Conservation (phyloP, 2,329 filamentous ascomycete genomes). For the Neofusicoccum laricinum region DNA sequence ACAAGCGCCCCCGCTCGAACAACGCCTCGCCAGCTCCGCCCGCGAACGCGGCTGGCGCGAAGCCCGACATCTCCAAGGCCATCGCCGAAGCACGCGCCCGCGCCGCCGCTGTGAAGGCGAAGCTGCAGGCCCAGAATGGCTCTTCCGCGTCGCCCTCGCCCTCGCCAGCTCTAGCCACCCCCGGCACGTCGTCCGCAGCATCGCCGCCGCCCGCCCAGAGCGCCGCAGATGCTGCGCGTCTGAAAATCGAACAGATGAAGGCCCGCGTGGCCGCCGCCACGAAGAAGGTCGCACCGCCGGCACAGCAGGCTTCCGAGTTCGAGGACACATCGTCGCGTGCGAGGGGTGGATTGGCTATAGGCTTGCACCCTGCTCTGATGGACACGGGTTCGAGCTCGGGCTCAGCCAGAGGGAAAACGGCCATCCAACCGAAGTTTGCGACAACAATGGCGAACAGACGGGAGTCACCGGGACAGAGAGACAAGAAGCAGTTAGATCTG, state of each 20-base stretch:
- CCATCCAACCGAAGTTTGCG: conserved; percentile 51
- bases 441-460: conserved; percentile 55
- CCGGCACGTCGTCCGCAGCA: conserved; percentile 13
- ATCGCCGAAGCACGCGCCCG: conserved; percentile 19
- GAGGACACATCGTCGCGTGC: conserved; percentile 51
- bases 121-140: conserved; percentile 26
- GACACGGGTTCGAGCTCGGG: conserved; percentile 39
- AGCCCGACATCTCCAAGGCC: conserved; percentile 29
- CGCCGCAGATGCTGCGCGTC: conserved; percentile 30
- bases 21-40: conserved; percentile 33
- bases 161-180: conserved; percentile 18
- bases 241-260: conserved; percentile 72
- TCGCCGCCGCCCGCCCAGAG: background rate
- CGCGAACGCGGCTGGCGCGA: conserved; percentile 20
- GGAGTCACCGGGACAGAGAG: conserved; percentile 43
- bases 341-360: conserved; percentile 69
- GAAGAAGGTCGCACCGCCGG: conserved; percentile 39
- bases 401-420: conserved; percentile 41
- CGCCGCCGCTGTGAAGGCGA: conserved; percentile 32
- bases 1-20: conserved; percentile 40
- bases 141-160: conserved; percentile 14
- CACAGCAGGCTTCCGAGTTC: conserved; percentile 41
- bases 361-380: conserved; percentile 72
- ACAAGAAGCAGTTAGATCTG: conserved; percentile 54
- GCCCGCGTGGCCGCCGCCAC: conserved; percentile 41